Evolutionary conservation across 2,329 filamentous ascomycete genomes (phyloP), one percentile per base, ranked within the genome.

Genomic region (Aspergillus oerlinghausenensis): DNA sequence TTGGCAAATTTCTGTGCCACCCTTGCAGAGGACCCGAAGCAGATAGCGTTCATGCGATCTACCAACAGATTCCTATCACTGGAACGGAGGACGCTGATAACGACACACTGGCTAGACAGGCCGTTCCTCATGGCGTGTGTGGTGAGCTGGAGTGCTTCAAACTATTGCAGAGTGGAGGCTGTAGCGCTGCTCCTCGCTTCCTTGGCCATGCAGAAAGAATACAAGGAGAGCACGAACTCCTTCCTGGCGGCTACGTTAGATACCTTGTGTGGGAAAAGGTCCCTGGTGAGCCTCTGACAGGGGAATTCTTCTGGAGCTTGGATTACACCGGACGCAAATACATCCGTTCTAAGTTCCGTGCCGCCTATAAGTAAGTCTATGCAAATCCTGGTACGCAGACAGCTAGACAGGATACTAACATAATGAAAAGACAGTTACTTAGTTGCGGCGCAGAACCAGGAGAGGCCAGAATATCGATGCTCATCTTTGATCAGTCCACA

Each of bases 211-310:
- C 17, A 7, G 59, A 60, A 59, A 58, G 42, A 10, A 58, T 43
- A 35, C 56, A 63, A 56, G 57, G 51, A 40, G 54, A 57, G 4
- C 9, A 58, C 45, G 56, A 56, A 25, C 58, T 60, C 32, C 23
- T 63, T 61, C 59, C 59, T 54, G 52, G 54, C 25, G 61, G 55
- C 52, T 60, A 62, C 35, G 29, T 63, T 19, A 56, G 26, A 56
- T 63, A 60, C 51, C 32, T 63, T 29, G 55, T 63, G 23, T 62
- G 57, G 60, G 57, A 63, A 55, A 59, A 60, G 51, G 60, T 59
- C 35, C 55, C 59, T 11, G 52, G 55, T 52, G 52, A 57, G 49
- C 49, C 60, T 50, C 49, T 61, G 17, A 56, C 56, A 48, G 19
- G 51, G 52, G 58, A 61, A 53, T 58, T 56, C 29, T 61, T 63